Conservation (phyloP, 371 early-diverging fungal genomes). For the Nematocida sp. region DNA sequence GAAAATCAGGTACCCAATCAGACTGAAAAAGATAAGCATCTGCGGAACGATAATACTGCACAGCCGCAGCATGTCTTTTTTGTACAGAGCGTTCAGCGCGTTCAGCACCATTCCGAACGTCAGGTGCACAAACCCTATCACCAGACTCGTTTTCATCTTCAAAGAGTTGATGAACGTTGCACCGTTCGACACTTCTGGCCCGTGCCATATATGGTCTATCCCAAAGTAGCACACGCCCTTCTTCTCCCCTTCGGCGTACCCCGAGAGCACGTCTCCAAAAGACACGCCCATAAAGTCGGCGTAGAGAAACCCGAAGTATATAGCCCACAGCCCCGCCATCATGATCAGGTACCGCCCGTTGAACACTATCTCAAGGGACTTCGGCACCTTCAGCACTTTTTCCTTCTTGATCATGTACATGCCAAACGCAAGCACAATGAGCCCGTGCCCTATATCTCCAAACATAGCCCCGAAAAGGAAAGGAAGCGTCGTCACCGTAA, state of each 20-base stretch:
- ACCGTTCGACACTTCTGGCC: conserved; percentile 73
- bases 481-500: conserved; percentile 91
- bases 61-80: conserved; percentile 72
- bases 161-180: conserved; percentile 91
- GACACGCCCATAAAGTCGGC: conserved; percentile 85
- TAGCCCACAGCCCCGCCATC: conserved; percentile 85
- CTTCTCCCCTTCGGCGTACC: conserved; percentile 45
- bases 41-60: conserved; percentile 84
- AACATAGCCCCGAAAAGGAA: conserved; percentile 99
- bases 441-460: conserved; percentile 96
- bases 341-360: conserved; percentile 91
- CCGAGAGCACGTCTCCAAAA: conserved; percentile 69
- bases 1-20: conserved; percentile 87
- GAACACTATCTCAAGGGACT: conserved; percentile 79
- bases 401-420: conserved; percentile 71
- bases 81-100: conserved; percentile 80
- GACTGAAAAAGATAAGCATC: conserved; percentile 76
- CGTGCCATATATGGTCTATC: conserved; percentile 80
- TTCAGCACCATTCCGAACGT: conserved; percentile 80
- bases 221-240: conserved; percentile 64
- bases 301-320: conserved; percentile 92
- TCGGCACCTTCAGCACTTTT: conserved; percentile 66
- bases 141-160: conserved; percentile 97
- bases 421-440: conserved; percentile 73
- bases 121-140: conserved; percentile 95